A percentile compares a stretch with the other conserved stretches of the same genome.
These are phyloP conservation scores for Yamadazyma taylorii DNA, from an alignment of 1,139 yeast species.

Conservation along the genomic window DNA sequence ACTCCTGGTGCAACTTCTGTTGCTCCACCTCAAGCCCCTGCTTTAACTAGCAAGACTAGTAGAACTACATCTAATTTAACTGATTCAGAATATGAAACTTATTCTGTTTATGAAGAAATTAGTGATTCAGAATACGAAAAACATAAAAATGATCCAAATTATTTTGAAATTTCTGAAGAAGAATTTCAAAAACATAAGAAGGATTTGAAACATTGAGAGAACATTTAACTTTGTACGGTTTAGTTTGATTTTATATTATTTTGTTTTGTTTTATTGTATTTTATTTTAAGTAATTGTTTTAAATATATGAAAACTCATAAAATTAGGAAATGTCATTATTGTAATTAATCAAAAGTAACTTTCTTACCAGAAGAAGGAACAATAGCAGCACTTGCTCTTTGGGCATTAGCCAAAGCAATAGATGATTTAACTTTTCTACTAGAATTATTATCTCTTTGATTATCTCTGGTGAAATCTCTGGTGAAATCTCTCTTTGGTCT, in stretches of 20 bases:
- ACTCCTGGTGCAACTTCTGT: constrained; percentile 5
- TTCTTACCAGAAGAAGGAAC: constrained; percentile 92
- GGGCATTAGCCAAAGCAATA: constrained; percentile 84
- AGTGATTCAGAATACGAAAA: constrained; percentile 47
- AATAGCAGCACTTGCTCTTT: constrained; percentile 86
- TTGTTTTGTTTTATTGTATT: constrained; percentile 1
- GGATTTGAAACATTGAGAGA: constrained; percentile 5
- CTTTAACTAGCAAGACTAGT: constrained; percentile 4
- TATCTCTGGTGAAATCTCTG: constrained; percentile 5
- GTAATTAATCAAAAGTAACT: constrained; percentile 53
- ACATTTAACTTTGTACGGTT: constrained; percentile 3
- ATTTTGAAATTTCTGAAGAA: constrained; percentile 44
- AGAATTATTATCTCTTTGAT: constrained; percentile 18
- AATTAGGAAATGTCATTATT: constrained; percentile 2
- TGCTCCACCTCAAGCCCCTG: constrained; percentile 14
- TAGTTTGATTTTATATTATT: constrained; percentile 5
- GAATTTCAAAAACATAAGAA: constrained; percentile 32
- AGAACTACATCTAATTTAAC: constrained; percentile 13
- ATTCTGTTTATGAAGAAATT: constrained; percentile 53
- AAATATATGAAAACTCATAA: no score
- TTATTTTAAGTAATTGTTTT: neutral
- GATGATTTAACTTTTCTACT: constrained; percentile 68
- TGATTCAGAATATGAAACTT: constrained; percentile 32
- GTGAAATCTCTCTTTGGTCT: constrained; percentile 5
- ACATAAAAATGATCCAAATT: constrained; percentile 48